These are phyloP conservation scores for Blastomyces parvus DNA, from an alignment of 2,329 filamentous ascomycete species.

Conservation along the genomic window DNA sequence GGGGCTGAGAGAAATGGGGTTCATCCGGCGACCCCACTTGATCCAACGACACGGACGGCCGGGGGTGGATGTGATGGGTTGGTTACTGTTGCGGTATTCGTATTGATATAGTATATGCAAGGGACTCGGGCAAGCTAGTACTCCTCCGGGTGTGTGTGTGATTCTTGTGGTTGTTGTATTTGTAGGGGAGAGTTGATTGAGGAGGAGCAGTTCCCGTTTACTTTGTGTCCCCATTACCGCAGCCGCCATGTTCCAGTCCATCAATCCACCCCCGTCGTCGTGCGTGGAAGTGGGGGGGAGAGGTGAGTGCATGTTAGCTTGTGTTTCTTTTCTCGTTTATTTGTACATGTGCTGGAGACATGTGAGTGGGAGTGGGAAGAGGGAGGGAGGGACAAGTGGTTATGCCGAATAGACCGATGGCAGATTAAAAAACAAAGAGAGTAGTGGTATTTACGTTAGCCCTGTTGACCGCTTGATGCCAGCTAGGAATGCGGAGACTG, in stretches of 20 bases:
- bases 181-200: not conserved
- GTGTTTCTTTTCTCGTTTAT: not conserved
- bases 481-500: conserved; percentile 91
- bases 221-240: not conserved
- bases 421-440: conserved; percentile 9
- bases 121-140: not conserved
- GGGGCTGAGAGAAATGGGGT: conserved; percentile 33
- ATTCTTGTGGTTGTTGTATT: not conserved
- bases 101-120: not conserved
- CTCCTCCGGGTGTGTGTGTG: not conserved
- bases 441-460: conserved; percentile 67
- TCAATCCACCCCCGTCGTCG: not conserved
- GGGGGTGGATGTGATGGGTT: not conserved
- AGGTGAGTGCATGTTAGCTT: conserved; percentile 2
- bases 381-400: not conserved
- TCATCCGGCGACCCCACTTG: conserved; percentile 16
- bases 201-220: not conserved
- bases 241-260: not conserved
- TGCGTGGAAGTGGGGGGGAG: conserved; percentile 7
- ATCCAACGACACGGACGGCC: conserved; percentile 4
- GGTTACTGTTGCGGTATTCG: not conserved
- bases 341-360: not conserved
- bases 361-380: not conserved
- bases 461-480: conserved; percentile 97
- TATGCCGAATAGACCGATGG: too few species aligned